Conservation (phyloP, 495 filamentous ascomycete species). For the Parathielavia hyrcaniae region DNA sequence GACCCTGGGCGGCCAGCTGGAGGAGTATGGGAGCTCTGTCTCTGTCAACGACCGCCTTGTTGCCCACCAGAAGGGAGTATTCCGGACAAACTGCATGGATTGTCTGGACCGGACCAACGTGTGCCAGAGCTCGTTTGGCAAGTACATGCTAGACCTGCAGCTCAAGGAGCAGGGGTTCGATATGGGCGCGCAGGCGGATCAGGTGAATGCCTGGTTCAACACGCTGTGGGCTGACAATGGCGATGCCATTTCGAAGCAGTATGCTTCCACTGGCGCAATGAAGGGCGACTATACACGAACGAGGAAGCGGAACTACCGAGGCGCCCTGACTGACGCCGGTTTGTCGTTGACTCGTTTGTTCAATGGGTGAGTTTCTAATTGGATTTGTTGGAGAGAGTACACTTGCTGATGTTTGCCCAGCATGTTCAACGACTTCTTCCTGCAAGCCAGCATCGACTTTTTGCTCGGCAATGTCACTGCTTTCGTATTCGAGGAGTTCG, state of each 20-base stretch:
- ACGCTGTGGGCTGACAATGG: slow-evolving; percentile 93
- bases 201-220: slow-evolving; percentile 84
- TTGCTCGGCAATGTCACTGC: slow-evolving; percentile 81
- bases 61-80: slow-evolving; percentile 60
- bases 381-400: not conserved
- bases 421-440: slow-evolving; percentile 93
- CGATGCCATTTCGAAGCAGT: slow-evolving; percentile 64
- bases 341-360: slow-evolving; percentile 71
- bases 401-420: slow-evolving; percentile 52
- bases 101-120: slow-evolving; percentile 93
- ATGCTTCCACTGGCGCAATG: slow-evolving; percentile 85
- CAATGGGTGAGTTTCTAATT: slow-evolving; percentile 43
- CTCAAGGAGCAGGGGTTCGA: slow-evolving; percentile 67
- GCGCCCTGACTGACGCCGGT: slow-evolving; percentile 87
- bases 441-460: slow-evolving; percentile 89
- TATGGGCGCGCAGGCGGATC: slow-evolving; percentile 61
- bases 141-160: slow-evolving; percentile 67
- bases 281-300: slow-evolving; percentile 96
- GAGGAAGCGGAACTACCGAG: slow-evolving; percentile 81
- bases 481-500: slow-evolving; percentile 84
- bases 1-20: slow-evolving; percentile 56
- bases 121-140: slow-evolving; percentile 79
- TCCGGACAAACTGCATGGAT: slow-evolving; percentile 96
- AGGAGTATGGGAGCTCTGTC: slow-evolving; percentile 58
- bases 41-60: slow-evolving; percentile 45